Evolutionary conservation across 75 land plant species (phyloP).

Genomic region (Cunninghamia lanceolata): DNA sequence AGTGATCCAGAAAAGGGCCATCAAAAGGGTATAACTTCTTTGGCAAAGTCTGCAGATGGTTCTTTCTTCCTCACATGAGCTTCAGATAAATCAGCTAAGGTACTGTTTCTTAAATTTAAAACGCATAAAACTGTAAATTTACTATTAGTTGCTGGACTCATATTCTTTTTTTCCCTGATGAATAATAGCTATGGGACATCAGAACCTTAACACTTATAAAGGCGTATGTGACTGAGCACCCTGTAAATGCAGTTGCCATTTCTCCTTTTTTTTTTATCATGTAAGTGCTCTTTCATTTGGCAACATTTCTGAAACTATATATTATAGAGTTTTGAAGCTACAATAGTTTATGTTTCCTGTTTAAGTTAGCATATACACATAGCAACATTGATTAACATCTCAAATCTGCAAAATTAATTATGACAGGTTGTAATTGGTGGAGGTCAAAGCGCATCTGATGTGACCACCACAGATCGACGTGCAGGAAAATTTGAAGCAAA

Average conservation of each 20-base stretch:
- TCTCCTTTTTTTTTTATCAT: conserved; percentile 97
- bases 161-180: background rate
- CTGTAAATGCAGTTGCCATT: conserved; percentile 97
- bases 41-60: conserved; percentile 79
- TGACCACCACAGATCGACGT: conserved; percentile 88
- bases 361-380: background rate
- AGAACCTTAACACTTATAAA: conserved; percentile 81
- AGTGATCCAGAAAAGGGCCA: conserved; percentile 86
- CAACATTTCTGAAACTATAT: background rate
- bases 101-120: conserved; percentile 12
- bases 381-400: background rate
- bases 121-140: background rate
- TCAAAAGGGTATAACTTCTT: conserved; percentile 69
- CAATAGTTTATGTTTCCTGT: background rate
- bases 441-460: conserved; percentile 93
- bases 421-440: conserved; percentile 92
- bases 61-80: conserved; percentile 92
- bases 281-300: conserved; percentile 34
- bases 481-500: conserved; percentile 99
- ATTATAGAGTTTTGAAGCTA: background rate
- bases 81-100: conserved; percentile 88
- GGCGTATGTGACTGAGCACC: conserved; percentile 86
- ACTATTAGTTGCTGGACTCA: background rate
- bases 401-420: conserved; percentile 3
- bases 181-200: conserved; percentile 79